Conservation (phyloP, 1,284 basidiomycete genomes). For the Ustilago cynodontis region DNA sequence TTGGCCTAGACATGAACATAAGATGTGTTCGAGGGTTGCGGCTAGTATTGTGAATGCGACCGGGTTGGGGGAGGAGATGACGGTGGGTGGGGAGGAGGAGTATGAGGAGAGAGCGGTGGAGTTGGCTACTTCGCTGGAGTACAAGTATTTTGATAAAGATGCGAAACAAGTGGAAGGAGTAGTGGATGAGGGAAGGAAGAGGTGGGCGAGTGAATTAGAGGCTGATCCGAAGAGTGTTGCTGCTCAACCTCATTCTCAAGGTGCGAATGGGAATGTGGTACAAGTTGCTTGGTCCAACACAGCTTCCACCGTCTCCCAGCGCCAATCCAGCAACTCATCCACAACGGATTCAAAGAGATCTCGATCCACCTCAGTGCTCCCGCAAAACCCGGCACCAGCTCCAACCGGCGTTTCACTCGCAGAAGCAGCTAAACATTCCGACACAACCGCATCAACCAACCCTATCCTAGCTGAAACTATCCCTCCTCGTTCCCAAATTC, state of each 20-base stretch:
- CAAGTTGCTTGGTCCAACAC: not conserved
- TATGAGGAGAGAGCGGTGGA: conserved; percentile 75
- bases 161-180: conserved; percentile 17
- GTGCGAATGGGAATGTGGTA: not conserved
- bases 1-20: conserved; percentile 75
- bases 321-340: not conserved
- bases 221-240: conserved; percentile 42
- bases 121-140: conserved; percentile 72
- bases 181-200: conserved; percentile 12
- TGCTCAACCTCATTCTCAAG: conserved; percentile 51
- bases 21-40: conserved; percentile 77
- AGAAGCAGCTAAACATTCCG: conserved; percentile 33
- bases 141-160: conserved; percentile 56
- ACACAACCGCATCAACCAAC: conserved; percentile 28
- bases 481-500: conserved; percentile 33
- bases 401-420: conserved; percentile 49
- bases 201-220: conserved; percentile 39
- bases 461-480: conserved; percentile 18
- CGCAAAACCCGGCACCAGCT: conserved; percentile 34
- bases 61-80: conserved; percentile 75
- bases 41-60: conserved; percentile 76
- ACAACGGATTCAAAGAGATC: conserved; percentile 19
- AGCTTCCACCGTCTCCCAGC: too few species aligned
- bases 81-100: conserved; percentile 73
- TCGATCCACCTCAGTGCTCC: conserved; percentile 20